Base-by-base conservation (phyloP, 768 basidiomycete genomes). In the Polyporus arcularius region DNA sequence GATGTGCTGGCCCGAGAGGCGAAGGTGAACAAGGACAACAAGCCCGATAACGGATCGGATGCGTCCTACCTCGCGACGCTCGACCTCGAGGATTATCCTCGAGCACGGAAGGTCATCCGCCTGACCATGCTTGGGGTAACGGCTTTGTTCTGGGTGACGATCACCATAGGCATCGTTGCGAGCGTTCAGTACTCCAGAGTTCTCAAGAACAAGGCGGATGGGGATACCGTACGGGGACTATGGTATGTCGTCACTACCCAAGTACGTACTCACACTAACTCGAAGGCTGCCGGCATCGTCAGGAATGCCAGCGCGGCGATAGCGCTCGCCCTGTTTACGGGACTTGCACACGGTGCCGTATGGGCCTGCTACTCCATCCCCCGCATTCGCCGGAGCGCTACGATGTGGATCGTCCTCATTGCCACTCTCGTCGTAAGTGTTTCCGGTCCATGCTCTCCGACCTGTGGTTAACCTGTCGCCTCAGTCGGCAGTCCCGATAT, bases 401-500 rank as follows among this genome's bases (percentile, higher is more conserved):
- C 42, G 4, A 35, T 61, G 11, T 61, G 40, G 43, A 26, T 60
- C 16, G 32, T 41, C 31, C 15, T 50, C n/a, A 21, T 57, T 21
- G 31, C 53, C 6, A 2, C 40, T 18, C 65, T 63, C 9, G 55
- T 65, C 15, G 65, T 62, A 48, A 26, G 60, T 53, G 4, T n/a
- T 12, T 8, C 26, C 28, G 18, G 14, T 48, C 16, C 45, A 40
- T 48, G 0, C 8, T 14, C 26, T 12, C 18, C 12, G 14, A 12
- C 3, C 15, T 18, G 38, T 15, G 5, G 4, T 4, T 21, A 11
- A n/a, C n/a, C 16, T n/a, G 14, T 21, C 18, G 8, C 8, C 31
- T 4, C 46, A 65, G 66, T 53, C 42, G 21, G 40, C 53, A n/a
- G 51, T 63, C 4, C 50, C 41, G 8, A 18, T 60, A 3, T 68